Evolutionary conservation across 768 basidiomycete species (phyloP).

Genomic region (Leccinum ochraceum): DNA sequence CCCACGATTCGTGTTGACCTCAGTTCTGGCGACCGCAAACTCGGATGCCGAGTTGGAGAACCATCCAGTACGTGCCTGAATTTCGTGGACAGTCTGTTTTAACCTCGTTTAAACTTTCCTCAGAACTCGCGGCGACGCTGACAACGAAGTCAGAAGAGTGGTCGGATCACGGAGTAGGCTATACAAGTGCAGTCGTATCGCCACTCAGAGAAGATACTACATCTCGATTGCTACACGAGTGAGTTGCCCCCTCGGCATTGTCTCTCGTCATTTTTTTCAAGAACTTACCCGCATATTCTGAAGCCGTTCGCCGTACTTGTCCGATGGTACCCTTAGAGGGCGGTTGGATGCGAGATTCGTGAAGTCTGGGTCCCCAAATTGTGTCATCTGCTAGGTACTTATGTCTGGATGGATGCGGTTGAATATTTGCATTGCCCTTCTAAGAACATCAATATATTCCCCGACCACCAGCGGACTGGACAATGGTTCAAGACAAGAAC

Average conservation of each 20-base stretch:
- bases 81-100: not conserved
- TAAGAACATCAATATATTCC: too few species aligned
- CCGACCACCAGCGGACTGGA: too few species aligned
- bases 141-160: conserved; percentile 16
- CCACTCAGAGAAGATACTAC: not conserved
- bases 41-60: conserved; percentile 8
- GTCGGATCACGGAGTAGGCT: not conserved
- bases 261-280: too few species aligned
- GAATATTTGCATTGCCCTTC: too few species aligned
- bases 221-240: too few species aligned
- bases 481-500: too few species aligned
- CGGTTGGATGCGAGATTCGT: conserved; percentile 5
- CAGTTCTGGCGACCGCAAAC: conserved; percentile 16
- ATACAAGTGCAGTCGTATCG: too few species aligned
- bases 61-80: conserved; percentile 3
- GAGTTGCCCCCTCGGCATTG: too few species aligned
- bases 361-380: conserved; percentile 6
- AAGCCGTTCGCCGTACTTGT: too few species aligned
- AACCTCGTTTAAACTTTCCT: not conserved
- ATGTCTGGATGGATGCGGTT: too few species aligned
- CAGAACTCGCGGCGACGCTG: conserved; percentile 3
- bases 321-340: too few species aligned
- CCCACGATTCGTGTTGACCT: conserved; percentile 11
- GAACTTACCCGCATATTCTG: too few species aligned
- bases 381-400: conserved; percentile 16